Base-by-base conservation (phyloP, 2,329 filamentous ascomycete genomes). In the Alternaria infectoria region DNA sequence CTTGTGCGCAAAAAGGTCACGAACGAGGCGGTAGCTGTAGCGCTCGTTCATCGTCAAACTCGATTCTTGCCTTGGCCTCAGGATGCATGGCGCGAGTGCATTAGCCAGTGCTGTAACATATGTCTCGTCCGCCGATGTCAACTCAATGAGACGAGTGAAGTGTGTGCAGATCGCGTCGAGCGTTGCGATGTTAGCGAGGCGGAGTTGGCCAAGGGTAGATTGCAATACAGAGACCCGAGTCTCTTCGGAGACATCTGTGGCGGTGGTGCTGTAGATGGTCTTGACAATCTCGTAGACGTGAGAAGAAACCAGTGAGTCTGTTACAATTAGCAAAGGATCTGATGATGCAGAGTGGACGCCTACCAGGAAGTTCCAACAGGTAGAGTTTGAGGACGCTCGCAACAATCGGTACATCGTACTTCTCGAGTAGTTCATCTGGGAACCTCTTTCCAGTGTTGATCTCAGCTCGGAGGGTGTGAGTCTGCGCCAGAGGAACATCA, bases 271-370 rank as follows among this genome's bases (percentile, higher is more conserved):
- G 83, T 99, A 99, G 69, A 99, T 96, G 2, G 93, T 98, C 82
- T 97, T 94, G 78, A 99, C 90, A 76, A 99, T 98, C 83, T 99
- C 96, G 80, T 99, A 99, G 62, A 99, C 93, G 79, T 98, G 95
- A 44, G 93, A 97, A 60, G 96, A 98, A 65, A 99, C 95, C 66
- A 99, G 87, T n/a, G 96, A 98, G 81, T 99, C 96, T 96, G 49
- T 21, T 32, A 49, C 11, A 13, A 26, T 79, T 61, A 79, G 74
- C 57, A 23, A 66, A 54, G 69, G 54, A 17, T 32, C 26, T 11
- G 6, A 26, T 9, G 15, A 10, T 13, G 19, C 46, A 28, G 15
- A 54, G 49, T 59, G 11, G 23, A 54, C 26, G 47, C 91, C 76
- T 85, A 96, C 93, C 92, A 75, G 96, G 96, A 61, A 99, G 87